These are phyloP conservation scores for Xylaria bambusicola DNA, from an alignment of 495 filamentous ascomycete species.

Conservation along the genomic window DNA sequence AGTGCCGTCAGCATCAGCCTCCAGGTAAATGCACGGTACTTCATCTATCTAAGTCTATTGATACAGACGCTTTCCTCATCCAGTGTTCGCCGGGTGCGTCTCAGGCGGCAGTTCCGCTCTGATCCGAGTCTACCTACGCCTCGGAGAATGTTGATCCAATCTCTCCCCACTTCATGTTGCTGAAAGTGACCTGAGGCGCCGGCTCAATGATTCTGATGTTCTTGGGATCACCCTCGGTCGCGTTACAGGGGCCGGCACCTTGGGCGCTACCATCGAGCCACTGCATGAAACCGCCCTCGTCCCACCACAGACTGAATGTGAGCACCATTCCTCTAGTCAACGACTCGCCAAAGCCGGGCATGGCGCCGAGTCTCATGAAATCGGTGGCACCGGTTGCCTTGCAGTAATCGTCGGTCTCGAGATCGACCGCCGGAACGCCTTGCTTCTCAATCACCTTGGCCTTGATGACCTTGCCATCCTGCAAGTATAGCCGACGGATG, in stretches of 20 bases:
- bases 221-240: slow-evolving; percentile 50
- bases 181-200: slow-evolving; percentile 57
- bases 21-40: background rate
- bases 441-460: slow-evolving; percentile 42
- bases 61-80: background rate
- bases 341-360: slow-evolving; percentile 59
- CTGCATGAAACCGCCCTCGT: slow-evolving; percentile 58
- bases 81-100: background rate
- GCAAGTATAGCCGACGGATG: slow-evolving; percentile 64
- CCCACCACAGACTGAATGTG: slow-evolving; percentile 67
- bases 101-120: no score
- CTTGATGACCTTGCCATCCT: slow-evolving; percentile 58
- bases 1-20: background rate
- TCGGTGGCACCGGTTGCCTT: slow-evolving; percentile 51
- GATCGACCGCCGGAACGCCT: slow-evolving; percentile 49
- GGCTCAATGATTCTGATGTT: slow-evolving; percentile 50
- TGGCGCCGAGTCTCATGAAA: slow-evolving; percentile 57
- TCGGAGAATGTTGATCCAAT: slow-evolving; percentile 57
- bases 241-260: slow-evolving; percentile 61
- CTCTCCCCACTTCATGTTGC: slow-evolving; percentile 66
- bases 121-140: no score
- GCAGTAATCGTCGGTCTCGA: slow-evolving; percentile 62
- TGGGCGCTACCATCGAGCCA: slow-evolving; percentile 60
- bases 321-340: slow-evolving; percentile 66
- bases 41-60: background rate